A percentile compares a stretch with the other conserved stretches of the same genome.
Conservation (phyloP, 2,329 filamentous ascomycete species). For the Metarhizium sp. region DNA sequence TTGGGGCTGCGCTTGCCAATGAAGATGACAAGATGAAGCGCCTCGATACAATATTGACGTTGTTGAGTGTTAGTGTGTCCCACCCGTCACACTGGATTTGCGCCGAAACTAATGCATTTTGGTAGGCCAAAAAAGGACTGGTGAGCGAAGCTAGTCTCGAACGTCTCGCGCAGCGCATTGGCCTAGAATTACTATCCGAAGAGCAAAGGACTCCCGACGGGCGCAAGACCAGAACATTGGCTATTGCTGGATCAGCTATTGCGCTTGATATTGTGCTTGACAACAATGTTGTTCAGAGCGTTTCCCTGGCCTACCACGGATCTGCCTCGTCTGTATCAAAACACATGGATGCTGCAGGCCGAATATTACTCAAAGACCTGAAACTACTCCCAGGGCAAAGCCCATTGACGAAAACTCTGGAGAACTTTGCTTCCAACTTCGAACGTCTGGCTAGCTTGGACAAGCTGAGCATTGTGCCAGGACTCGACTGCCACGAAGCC, state of each 20-base stretch:
- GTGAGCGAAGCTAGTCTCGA: slow-evolving; percentile 70
- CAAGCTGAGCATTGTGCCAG: slow-evolving; percentile 57
- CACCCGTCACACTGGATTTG: neutral
- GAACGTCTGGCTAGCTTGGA: slow-evolving; percentile 61
- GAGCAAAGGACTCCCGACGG: slow-evolving; percentile 35
- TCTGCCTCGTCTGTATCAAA: slow-evolving; percentile 48
- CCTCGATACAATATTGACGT: slow-evolving; percentile 40
- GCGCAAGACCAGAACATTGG: slow-evolving; percentile 43
- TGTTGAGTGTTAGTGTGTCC: slow-evolving; percentile 35
- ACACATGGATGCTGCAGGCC: slow-evolving; percentile 51
- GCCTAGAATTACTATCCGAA: slow-evolving; percentile 56
- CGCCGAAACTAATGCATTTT: slow-evolving; percentile 4
- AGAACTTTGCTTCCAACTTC: slow-evolving; percentile 62
- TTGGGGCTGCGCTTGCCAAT: slow-evolving; percentile 28
- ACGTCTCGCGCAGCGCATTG: slow-evolving; percentile 56
- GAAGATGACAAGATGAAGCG: slow-evolving; percentile 47
- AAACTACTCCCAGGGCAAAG: slow-evolving; percentile 49
- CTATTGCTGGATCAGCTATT: slow-evolving; percentile 53
- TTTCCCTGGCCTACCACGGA: slow-evolving; percentile 54
- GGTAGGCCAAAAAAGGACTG: slow-evolving; percentile 43
- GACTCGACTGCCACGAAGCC: slow-evolving; percentile 69
- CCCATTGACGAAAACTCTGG: slow-evolving; percentile 60
- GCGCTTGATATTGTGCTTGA: slow-evolving; percentile 52
- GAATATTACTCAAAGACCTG: slow-evolving; percentile 58
- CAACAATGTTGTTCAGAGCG: slow-evolving; percentile 52